Evolutionary conservation across 2,329 filamentous ascomycete species (phyloP), one percentile per base, ranked within the genome.

Genomic region (Aspergillus ibericus): DNA sequence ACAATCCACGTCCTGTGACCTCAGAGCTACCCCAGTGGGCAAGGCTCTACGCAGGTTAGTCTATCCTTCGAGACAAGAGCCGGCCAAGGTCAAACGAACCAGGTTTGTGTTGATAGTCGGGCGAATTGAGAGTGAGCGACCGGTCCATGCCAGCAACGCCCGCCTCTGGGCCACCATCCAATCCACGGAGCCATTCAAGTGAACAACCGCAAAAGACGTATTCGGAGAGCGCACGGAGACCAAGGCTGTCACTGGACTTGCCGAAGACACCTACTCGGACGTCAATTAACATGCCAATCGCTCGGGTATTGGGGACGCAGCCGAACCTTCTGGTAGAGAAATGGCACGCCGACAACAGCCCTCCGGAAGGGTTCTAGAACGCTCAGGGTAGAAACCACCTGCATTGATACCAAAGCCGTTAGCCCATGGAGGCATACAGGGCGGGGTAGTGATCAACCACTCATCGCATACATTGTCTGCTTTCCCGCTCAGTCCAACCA

Each of bases 71-170:
- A 16, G 8, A 15, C 32, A 12, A 4, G 25, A 16, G 4, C 10
- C 1, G 6, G 22, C 6, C 20, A 22, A 47, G 10, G 27, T 12
- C 32, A 16, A 25, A 71, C 77, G 59, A 70, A 85, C 88, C 71
- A 97, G 83, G 63, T 84, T 84, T 44, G 83, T 83, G 68, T 92
- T 93, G 64, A 96, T 81, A 48, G 86, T 88, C 2, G 93, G 91
- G 35, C 86, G 87, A 46, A 95, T 83, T 15, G 82, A 81, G 55
- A 99, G 81, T 0, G 91, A 92, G 73, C 96, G 91, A 27, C 95
- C 95, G 0, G 93, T 96, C 95, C 95, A 99, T 55, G 95, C 95
- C n/a, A 98, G 82, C 54, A 99, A 82, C 1, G 92, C 92, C 64
- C 91, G 89, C 62, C 91, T 85, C 73, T 98, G 93, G 6, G 91